phyloP scores from a whole-genome alignment of 2,329 filamentous ascomycete species.

The Pseudogymnoascus sp. region DNA sequence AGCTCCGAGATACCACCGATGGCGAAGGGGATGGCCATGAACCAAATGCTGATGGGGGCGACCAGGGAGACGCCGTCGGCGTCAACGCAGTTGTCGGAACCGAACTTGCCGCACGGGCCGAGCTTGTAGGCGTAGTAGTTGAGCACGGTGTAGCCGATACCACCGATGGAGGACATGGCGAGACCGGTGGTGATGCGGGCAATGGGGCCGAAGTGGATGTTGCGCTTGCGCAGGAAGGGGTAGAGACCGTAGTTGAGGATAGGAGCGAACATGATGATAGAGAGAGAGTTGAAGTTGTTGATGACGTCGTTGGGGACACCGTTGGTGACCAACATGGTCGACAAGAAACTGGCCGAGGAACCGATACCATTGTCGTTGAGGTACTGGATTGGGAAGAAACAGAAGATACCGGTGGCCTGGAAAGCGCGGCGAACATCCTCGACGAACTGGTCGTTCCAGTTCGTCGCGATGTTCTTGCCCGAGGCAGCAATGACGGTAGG shows the following conservation, averaged over 20 bases:
- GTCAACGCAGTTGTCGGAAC: conserved; percentile 20
- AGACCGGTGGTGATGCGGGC: conserved; percentile 67
- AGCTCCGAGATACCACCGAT: conserved; percentile 43
- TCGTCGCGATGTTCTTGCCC: conserved; percentile 59
- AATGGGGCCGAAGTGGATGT: conserved; percentile 62
- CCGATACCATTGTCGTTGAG: conserved; percentile 37
- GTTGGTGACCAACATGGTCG: conserved; percentile 56
- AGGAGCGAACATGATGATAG: conserved; percentile 66
- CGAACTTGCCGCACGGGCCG: conserved; percentile 47
- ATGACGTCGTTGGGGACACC: conserved; percentile 73
- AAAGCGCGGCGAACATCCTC: conserved; percentile 66
- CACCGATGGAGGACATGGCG: conserved; percentile 51
- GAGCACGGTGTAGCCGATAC: conserved; percentile 46
- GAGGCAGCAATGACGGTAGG: conserved; percentile 50
- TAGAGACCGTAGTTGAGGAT: conserved; percentile 61
- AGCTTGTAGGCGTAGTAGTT: conserved; percentile 55
- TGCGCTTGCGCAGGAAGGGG: conserved; percentile 53
- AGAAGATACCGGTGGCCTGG: conserved; percentile 60
- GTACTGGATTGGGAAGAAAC: conserved; percentile 39
- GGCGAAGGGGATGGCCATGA: conserved; percentile 46
- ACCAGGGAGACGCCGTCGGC: conserved; percentile 18
- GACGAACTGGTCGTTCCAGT: conserved; percentile 74
- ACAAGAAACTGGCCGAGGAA: conserved; percentile 39
- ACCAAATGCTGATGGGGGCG: conserved; percentile 45
- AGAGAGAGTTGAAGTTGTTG: conserved; percentile 66